Percentiles rank a stretch among this genome's conserved stretches.
Conservation (phyloP, 1,284 basidiomycete genomes). For the Apiotrichum domesticum region DNA sequence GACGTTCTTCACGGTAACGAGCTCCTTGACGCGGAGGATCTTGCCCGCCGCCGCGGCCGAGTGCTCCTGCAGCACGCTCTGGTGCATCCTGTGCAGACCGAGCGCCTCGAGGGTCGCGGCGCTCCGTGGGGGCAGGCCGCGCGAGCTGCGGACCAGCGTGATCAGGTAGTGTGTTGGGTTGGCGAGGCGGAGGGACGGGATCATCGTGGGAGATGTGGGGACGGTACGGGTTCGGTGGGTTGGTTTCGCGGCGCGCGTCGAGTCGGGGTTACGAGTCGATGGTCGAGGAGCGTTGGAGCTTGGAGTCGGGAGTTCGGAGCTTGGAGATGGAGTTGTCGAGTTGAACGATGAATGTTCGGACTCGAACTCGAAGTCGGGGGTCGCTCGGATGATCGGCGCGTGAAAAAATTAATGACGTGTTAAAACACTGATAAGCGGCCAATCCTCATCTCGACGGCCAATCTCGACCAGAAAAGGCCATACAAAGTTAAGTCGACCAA, state of each 20-base stretch:
- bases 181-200: slow-evolving; percentile 9
- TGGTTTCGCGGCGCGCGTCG: too few relatives aligned
- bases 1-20: slow-evolving; percentile 52
- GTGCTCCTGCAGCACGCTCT: slow-evolving; percentile 49
- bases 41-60: slow-evolving; percentile 45
- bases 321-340: too few relatives aligned
- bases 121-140: slow-evolving; percentile 48
- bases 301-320: too few relatives aligned
- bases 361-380: neutral
- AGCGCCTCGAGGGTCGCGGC: slow-evolving; percentile 47
- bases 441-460: too few relatives aligned
- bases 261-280: too few relatives aligned
- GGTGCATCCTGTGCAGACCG: slow-evolving; percentile 48
- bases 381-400: neutral
- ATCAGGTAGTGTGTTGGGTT: slow-evolving; percentile 48
- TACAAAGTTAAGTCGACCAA: neutral
- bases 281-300: too few relatives aligned
- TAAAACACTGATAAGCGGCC: neutral
- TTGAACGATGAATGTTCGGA: neutral
- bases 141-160: slow-evolving; percentile 50
- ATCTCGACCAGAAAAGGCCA: neutral
- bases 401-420: slow-evolving; percentile 5
- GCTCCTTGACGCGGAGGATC: slow-evolving; percentile 52
- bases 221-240: too few relatives aligned
- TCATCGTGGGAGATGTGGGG: slow-evolving; percentile 3